These are phyloP conservation scores for Neoboletus subvelutipes DNA, from an alignment of 768 basidiomycete genomes.

Conservation along the genomic window DNA sequence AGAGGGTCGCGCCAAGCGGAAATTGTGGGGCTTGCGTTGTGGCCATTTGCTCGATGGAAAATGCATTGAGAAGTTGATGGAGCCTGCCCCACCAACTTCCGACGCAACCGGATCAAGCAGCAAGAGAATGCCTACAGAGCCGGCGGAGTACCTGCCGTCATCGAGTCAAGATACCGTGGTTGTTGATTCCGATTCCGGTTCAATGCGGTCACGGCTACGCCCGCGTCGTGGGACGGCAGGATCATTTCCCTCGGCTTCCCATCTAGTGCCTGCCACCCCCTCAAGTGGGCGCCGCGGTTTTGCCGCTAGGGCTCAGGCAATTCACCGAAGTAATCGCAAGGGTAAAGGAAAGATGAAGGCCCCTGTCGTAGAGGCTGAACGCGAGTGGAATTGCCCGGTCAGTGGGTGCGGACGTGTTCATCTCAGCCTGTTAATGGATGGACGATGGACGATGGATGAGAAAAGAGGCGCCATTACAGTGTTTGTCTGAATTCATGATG, in stretches of 20 bases:
- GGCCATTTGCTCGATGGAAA: slow-evolving; percentile 81
- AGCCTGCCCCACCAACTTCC: slow-evolving; percentile 33
- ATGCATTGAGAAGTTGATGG: slow-evolving; percentile 60
- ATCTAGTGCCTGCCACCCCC: slow-evolving; percentile 1
- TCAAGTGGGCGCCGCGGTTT: slow-evolving; percentile 11
- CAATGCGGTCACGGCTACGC: slow-evolving; percentile 60
- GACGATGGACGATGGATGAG: slow-evolving; percentile 60
- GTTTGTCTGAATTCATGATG: slow-evolving; percentile 34
- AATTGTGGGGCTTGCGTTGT: slow-evolving; percentile 72
- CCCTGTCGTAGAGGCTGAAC: slow-evolving; percentile 44
- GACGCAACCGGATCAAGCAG: slow-evolving; percentile 10
- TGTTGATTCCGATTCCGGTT: slow-evolving; percentile 27
- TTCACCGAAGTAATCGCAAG: slow-evolving; percentile 26
- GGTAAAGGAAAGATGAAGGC: slow-evolving; percentile 36
- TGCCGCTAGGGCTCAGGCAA: not conserved
- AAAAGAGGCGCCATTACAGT: slow-evolving; percentile 40
- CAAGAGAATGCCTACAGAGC: slow-evolving; percentile 15
- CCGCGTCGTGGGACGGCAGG: slow-evolving; percentile 36
- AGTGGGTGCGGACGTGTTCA: slow-evolving; percentile 53
- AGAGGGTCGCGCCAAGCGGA: slow-evolving; percentile 44
- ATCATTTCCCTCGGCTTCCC: slow-evolving; percentile 3
- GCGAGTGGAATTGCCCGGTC: slow-evolving; percentile 68
- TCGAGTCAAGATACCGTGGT: slow-evolving; percentile 31
- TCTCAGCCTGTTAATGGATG: slow-evolving; percentile 55
- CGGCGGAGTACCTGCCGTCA: not conserved